Evolutionary conservation across 164 flowering plant genomes (phyloP).

Genomic region (Brasenia schreberi): DNA sequence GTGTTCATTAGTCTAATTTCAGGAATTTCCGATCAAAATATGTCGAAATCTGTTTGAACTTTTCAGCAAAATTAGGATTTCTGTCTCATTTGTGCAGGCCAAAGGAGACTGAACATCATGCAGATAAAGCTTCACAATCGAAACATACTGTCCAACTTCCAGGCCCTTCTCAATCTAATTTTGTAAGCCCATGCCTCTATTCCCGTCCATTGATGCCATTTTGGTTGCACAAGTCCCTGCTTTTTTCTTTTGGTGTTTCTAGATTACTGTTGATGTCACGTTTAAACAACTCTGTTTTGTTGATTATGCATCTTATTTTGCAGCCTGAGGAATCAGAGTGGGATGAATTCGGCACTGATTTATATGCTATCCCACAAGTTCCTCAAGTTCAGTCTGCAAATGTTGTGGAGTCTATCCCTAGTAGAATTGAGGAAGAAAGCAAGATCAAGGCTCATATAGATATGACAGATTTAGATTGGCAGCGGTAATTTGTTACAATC

Average conservation of each 20-base stretch:
- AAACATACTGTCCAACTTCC: constrained; percentile 28
- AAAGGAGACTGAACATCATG: constrained; percentile 26
- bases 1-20: too few species aligned
- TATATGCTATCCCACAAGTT: constrained; percentile 75
- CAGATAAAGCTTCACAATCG: constrained; percentile 32
- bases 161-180: constrained; percentile 36
- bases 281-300: neutral
- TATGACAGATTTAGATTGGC: constrained; percentile 86
- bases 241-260: too few species aligned
- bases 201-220: too few species aligned
- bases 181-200: constrained; percentile 31
- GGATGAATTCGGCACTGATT: constrained; percentile 92
- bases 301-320: constrained; percentile 4
- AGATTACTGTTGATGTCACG: neutral
- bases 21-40: too few species aligned
- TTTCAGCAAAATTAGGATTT: too few species aligned
- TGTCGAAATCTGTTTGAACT: too few species aligned
- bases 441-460: constrained; percentile 82
- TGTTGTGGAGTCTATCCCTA: constrained; percentile 43
- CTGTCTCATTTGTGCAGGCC: constrained; percentile 41
- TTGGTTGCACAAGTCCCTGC: too few species aligned
- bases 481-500: constrained; percentile 35
- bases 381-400: constrained; percentile 30
- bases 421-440: constrained; percentile 82
- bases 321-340: constrained; percentile 77